Percentiles rank a stretch among this genome's conserved stretches.
These are phyloP conservation scores for Tulasnella sp. DNA, from an alignment of 768 basidiomycete species.

Conservation along the genomic window DNA sequence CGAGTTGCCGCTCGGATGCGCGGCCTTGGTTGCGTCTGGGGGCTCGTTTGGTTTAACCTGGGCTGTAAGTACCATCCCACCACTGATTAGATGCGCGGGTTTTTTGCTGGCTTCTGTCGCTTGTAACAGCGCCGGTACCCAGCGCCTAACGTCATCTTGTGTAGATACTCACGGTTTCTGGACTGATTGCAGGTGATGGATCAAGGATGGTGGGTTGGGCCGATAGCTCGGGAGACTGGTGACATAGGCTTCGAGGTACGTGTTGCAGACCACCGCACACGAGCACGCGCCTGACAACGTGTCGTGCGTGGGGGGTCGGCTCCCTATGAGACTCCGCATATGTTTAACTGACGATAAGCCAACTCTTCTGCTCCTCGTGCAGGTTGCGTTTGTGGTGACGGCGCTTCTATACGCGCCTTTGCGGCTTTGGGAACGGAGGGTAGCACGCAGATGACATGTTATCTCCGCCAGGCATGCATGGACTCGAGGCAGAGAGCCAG, in stretches of 20 bases:
- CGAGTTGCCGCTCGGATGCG: constrained; percentile 47
- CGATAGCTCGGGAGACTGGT: constrained; percentile 48
- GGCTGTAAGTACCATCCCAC: background rate
- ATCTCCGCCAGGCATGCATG: too few species aligned
- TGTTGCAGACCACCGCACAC: background rate
- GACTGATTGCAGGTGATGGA: constrained; percentile 46
- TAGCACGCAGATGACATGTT: too few species aligned
- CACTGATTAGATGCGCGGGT: too few species aligned
- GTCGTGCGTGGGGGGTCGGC: too few species aligned
- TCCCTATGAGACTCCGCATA: background rate
- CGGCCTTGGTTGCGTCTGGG: constrained; percentile 42
- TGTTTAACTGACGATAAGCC: background rate
- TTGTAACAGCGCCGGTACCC: too few species aligned
- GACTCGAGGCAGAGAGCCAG: too few species aligned
- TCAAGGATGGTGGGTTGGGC: constrained; percentile 59
- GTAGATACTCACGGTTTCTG: too few species aligned
- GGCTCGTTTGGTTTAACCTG: constrained; percentile 41
- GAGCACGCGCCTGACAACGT: too few species aligned
- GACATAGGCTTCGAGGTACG: constrained; percentile 52
- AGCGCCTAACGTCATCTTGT: too few species aligned
- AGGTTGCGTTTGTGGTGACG: constrained; percentile 5
- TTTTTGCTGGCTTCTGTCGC: too few species aligned
- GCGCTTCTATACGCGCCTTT: constrained; percentile 7
- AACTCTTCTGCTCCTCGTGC: background rate
- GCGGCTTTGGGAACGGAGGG: background rate